These are phyloP conservation scores for Candida silvatica DNA, from an alignment of 805 yeast species.

Conservation along the genomic window DNA sequence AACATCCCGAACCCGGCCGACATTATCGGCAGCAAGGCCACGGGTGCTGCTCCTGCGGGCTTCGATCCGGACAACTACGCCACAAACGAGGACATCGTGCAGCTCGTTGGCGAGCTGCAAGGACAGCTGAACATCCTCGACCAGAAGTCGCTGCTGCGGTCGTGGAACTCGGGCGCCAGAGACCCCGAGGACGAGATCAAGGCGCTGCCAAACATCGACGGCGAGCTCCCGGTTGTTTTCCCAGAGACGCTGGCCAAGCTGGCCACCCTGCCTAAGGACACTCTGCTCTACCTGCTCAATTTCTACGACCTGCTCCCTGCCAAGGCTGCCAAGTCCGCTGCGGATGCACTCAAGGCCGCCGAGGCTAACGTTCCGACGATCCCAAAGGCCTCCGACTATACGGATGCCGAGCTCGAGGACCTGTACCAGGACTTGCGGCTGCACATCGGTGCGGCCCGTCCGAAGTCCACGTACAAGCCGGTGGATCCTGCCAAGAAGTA, in stretches of 20 bases:
- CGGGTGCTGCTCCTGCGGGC: not conserved
- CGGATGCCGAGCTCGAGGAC: conserved; percentile 41
- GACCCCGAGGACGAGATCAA: conserved; percentile 40
- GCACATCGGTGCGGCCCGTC: conserved; percentile 51
- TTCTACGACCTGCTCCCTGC: conserved; percentile 78
- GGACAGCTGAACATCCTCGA: conserved; percentile 77
- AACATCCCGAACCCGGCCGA: conserved; percentile 13
- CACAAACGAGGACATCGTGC: conserved; percentile 77
- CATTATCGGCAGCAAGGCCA: not conserved
- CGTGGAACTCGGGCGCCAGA: conserved; percentile 48
- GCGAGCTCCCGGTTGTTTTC: conserved; percentile 53
- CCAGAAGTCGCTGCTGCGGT: conserved; percentile 65
- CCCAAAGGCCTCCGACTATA: conserved; percentile 23
- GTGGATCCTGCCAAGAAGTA: not conserved
- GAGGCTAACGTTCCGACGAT: conserved; percentile 33
- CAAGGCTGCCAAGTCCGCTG: conserved; percentile 40
- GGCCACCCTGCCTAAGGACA: conserved; percentile 32
- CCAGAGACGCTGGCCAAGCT: conserved; percentile 56
- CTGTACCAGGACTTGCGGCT: conserved; percentile 60
- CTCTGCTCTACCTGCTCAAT: conserved; percentile 46
- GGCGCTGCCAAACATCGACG: conserved; percentile 72
- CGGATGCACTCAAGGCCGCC: conserved; percentile 44
- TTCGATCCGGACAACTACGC: conserved; percentile 50
- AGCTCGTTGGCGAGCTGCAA: conserved; percentile 83
- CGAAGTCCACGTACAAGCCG: not conserved